Evolutionary conservation across 164 flowering plant species (phyloP), one percentile per base, ranked within the genome.

Genomic region (Vitis amurensis): DNA sequence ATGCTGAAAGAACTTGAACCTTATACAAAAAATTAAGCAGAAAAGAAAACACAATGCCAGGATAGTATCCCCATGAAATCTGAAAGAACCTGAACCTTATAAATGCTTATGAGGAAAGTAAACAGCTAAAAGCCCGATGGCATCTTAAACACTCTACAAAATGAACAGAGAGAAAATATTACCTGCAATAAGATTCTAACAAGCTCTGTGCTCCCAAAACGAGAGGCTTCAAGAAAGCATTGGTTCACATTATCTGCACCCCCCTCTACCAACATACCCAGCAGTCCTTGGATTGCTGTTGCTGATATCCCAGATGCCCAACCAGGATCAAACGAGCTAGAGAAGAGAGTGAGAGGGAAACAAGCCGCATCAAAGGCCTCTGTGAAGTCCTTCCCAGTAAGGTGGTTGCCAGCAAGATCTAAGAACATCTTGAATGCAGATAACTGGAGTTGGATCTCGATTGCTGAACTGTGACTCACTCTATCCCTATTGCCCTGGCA

Each of bases 351-450:
- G 9, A 94, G 91, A 14, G 98, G 98, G 71, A 94, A 94, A 76
- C 98, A 94, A 67, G 98, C 97, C 7, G 98, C 97, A 85, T 94
- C 98, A 74, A 94, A 94, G 27, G 98, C 97, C 85, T 94, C 98
- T 3, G 96, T 91, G 75, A 91, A 91, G 80, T 94, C 97, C 80
- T 94, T 94, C 65, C 96, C 97, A 1, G 91, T 83, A 57, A 94
- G 97, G n/a, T 88, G 89, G 66, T 87, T 84, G 55, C 98, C 97
- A 49, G 96, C 97, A 76, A 91, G 90, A 82, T 94, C 98, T 29
- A 94, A 71, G 73, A 94, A 94, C 16, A 80, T 74, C 82, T 90
- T 91, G 79, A 94, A 94, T 61, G 98, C 98, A 48, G 96, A 85
- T 68, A 91, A 60, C 73, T 89, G 98, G 59, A 94, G 88, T 73